Percentiles rank a stretch among this genome's conserved stretches.
Evolutionary conservation across 805 yeast species (phyloP).

Genomic region (Debaryomyces tyrocola): DNA sequence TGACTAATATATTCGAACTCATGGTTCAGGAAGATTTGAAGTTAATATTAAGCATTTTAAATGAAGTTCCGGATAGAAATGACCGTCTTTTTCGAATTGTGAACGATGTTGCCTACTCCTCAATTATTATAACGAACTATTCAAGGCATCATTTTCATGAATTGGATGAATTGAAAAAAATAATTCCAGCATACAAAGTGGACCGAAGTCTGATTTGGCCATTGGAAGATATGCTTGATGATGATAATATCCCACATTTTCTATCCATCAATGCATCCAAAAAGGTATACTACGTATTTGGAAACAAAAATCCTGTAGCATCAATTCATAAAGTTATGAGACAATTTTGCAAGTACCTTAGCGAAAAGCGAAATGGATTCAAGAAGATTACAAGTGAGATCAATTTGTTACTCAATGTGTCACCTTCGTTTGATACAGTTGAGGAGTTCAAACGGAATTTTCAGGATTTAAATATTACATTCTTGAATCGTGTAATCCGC

Average conservation of each 20-base stretch:
- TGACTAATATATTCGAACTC: background rate
- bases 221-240: background rate
- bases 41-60: background rate
- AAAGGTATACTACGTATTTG: background rate
- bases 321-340: background rate
- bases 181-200: background rate
- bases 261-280: background rate
- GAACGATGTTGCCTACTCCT: background rate
- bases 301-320: background rate
- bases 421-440: background rate
- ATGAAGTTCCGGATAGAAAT: background rate
- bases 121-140: background rate
- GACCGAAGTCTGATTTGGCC: background rate
- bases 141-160: background rate
- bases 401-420: background rate
- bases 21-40: background rate
- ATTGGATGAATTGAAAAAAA: background rate
- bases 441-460: background rate
- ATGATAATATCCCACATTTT: background rate
- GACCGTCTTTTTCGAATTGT: background rate
- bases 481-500: background rate
- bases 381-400: background rate
- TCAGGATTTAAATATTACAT: background rate
- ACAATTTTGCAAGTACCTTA: background rate
- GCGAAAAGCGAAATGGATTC: background rate